These are phyloP conservation scores for Sclerotinia borealis DNA, from an alignment of 2,329 filamentous ascomycete genomes.

Conservation along the genomic window DNA sequence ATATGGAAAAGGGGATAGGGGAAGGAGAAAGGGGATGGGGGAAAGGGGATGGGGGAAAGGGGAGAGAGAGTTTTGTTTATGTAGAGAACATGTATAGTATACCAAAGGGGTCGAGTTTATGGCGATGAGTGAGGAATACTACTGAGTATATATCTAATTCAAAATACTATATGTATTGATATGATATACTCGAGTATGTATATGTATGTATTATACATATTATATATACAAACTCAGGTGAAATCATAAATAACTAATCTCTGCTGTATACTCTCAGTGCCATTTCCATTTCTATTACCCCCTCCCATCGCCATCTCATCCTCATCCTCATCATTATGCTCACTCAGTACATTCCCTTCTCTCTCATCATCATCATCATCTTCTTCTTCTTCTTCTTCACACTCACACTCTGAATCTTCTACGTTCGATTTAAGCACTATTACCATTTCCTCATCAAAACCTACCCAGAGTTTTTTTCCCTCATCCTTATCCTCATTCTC, in stretches of 20 bases:
- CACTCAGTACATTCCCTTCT: not conserved
- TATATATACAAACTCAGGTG: constrained; percentile 33
- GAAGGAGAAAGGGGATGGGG: too few relatives aligned
- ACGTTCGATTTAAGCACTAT: constrained; percentile 47
- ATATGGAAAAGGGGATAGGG: too few relatives aligned
- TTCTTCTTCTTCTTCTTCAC: not conserved
- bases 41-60: too few relatives aligned
- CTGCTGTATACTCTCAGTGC: constrained; percentile 35
- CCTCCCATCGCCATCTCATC: too few relatives aligned
- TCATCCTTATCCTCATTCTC: constrained; percentile 4
- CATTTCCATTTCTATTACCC: not conserved
- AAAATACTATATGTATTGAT: too few relatives aligned
- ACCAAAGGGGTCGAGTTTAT: too few relatives aligned
- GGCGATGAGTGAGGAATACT: too few relatives aligned
- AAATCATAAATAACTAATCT: constrained; percentile 65
- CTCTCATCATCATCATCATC: not conserved
- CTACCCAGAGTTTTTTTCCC: constrained; percentile 48
- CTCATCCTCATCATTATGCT: not conserved
- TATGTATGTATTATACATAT: too few relatives aligned
- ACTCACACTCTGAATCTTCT: not conserved
- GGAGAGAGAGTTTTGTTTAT: too few relatives aligned
- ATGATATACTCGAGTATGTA: too few relatives aligned
- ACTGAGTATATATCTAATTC: too few relatives aligned
- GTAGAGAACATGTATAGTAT: too few relatives aligned
- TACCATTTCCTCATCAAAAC: constrained; percentile 68